Evolutionary conservation across 371 early-diverging fungal species (phyloP).

Genomic region (Batkoa obscura): DNA sequence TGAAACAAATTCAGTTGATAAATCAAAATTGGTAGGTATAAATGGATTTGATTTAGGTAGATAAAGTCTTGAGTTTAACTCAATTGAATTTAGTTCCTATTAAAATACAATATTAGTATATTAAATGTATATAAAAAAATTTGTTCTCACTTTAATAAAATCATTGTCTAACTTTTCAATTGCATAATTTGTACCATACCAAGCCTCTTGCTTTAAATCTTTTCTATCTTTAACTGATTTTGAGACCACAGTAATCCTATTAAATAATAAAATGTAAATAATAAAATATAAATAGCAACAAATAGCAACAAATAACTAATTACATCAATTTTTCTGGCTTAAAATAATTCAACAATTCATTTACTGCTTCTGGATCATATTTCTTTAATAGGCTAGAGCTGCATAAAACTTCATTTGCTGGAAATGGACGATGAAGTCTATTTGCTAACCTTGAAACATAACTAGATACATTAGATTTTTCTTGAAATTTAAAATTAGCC

Average conservation of each 20-base stretch:
- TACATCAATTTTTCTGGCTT: slow-evolving; percentile 39
- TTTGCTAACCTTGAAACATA: slow-evolving; percentile 40
- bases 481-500: slow-evolving; percentile 61
- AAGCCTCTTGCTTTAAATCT: slow-evolving; percentile 26
- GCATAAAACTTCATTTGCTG: slow-evolving; percentile 39
- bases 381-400: slow-evolving; percentile 41
- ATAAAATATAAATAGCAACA: not conserved
- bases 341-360: slow-evolving; percentile 31
- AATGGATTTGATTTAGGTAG: slow-evolving; percentile 68
- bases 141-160: slow-evolving; percentile 27
- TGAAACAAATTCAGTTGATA: slow-evolving; percentile 18
- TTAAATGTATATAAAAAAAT: not conserved
- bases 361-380: slow-evolving; percentile 33
- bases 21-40: slow-evolving; percentile 53
- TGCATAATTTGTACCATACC: slow-evolving; percentile 71
- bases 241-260: not conserved
- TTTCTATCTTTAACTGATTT: not conserved
- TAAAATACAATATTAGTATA: not conserved
- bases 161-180: slow-evolving; percentile 32
- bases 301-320: too few species aligned
- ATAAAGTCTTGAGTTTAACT: slow-evolving; percentile 28
- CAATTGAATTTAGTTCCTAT: not conserved
- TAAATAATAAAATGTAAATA: not conserved
- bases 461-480: slow-evolving; percentile 43
- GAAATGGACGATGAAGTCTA: slow-evolving; percentile 47